Evolutionary conservation across 257 asterid genomes (phyloP).

Genomic region (Jasminum sambac): DNA sequence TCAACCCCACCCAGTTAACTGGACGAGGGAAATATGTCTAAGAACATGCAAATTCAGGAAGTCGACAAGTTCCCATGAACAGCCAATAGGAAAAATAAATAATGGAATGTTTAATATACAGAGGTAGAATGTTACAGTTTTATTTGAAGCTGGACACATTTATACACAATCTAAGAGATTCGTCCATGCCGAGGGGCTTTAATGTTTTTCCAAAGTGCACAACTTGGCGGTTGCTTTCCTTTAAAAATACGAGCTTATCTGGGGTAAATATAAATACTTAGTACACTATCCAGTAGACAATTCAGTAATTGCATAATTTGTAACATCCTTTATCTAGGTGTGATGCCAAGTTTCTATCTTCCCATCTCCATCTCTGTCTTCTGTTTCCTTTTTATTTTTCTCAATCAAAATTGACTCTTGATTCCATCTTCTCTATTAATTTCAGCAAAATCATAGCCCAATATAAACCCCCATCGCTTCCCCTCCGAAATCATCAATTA

Average conservation of each 20-base stretch:
- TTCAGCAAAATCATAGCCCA: neutral
- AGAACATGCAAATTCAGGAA: neutral
- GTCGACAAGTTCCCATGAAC: neutral
- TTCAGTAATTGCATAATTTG: neutral
- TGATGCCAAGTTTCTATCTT: neutral
- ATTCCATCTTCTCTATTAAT: neutral
- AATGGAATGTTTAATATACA: neutral
- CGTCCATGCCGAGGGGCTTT: neutral
- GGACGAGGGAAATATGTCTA: neutral
- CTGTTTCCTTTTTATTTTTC: neutral
- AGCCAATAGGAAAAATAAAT: constrained; percentile 11
- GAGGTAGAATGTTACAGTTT: neutral
- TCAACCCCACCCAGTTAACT: neutral
- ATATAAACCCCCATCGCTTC: neutral
- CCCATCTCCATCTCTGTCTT: neutral
- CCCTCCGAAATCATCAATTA: neutral
- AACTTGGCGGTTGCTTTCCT: neutral
- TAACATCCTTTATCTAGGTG: neutral
- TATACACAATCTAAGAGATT: constrained; percentile 4
- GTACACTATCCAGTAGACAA: neutral
- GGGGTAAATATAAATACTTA: constrained; percentile 2
- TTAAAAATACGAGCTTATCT: neutral
- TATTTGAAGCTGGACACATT: neutral
- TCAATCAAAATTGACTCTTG: neutral
- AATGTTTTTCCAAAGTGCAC: neutral